Percentiles rank a stretch among this genome's conserved stretches.
Conservation (phyloP, 768 basidiomycete genomes). For the Hygrophoropsis aurantiaca region DNA sequence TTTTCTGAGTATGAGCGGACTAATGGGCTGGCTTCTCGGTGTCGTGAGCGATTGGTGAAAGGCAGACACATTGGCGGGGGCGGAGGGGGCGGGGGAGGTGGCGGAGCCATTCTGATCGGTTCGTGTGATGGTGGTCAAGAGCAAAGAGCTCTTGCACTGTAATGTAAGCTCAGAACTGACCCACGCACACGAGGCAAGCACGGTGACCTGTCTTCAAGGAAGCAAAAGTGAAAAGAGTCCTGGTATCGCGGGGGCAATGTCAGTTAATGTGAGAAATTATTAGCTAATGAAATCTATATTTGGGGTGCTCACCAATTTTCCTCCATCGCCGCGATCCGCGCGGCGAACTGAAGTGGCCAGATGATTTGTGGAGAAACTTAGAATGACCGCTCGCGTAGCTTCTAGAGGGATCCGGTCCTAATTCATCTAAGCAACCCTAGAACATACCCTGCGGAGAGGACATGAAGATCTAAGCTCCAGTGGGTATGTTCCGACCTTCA, state of each 20-base stretch:
- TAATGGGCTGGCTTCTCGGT: constrained; percentile 29
- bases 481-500: no score
- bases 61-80: constrained; percentile 62
- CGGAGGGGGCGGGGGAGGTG: constrained; percentile 49
- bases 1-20: constrained; percentile 39
- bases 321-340: constrained; percentile 19
- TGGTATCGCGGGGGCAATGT: background rate
- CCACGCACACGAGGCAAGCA: constrained; percentile 29
- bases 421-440: no score
- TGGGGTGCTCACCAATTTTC: constrained; percentile 6
- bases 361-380: no score
- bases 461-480: no score
- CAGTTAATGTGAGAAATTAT: constrained; percentile 12
- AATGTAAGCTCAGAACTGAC: constrained; percentile 11
- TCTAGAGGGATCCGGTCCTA: no score
- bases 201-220: constrained; percentile 3
- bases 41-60: constrained; percentile 36
- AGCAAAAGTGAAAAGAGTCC: constrained; percentile 21
- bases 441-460: no score
- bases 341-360: no score
- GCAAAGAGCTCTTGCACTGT: constrained; percentile 16
- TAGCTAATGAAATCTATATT: constrained; percentile 23
- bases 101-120: constrained; percentile 45
- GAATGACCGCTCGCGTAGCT: no score
- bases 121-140: constrained; percentile 13